Percentiles rank a stretch among this genome's conserved stretches.
These are phyloP conservation scores for Penicillium sp. DNA, from an alignment of 2,329 filamentous ascomycete species.

Conservation along the genomic window DNA sequence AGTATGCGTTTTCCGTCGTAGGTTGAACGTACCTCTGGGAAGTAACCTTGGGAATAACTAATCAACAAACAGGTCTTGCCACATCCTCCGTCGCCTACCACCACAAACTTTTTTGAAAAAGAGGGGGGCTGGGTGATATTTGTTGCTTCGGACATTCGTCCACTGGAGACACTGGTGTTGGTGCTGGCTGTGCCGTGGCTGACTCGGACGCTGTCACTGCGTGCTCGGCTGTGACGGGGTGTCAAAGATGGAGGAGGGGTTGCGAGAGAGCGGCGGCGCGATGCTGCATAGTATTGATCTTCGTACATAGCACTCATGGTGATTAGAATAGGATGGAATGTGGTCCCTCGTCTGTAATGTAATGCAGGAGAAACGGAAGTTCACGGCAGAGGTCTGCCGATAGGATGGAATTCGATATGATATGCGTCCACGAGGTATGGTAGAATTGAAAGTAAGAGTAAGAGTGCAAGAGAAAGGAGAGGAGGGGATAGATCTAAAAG, in stretches of 20 bases:
- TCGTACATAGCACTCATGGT: conserved; percentile 40
- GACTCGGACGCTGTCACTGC: conserved; percentile 62
- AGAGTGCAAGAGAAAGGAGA: conserved; percentile 5
- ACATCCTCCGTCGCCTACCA: conserved; percentile 95
- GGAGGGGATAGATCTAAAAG: conserved; percentile 14
- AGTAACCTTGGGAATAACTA: conserved; percentile 98
- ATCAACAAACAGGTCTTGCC: conserved; percentile 98
- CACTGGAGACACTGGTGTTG: conserved; percentile 69
- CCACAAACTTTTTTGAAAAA: conserved; percentile 99
- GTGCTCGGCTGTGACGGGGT: conserved; percentile 48
- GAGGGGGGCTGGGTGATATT: conserved; percentile 85
- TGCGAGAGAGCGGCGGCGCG: conserved; percentile 57
- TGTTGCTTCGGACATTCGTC: conserved; percentile 75
- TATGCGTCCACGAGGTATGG: not conserved
- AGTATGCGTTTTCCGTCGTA: not conserved
- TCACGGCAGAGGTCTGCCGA: not conserved
- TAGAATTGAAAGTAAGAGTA: not conserved
- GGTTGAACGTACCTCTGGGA: conserved; percentile 75
- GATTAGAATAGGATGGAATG: conserved; percentile 20
- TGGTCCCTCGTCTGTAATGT: conserved; percentile 15
- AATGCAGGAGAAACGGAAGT: not conserved
- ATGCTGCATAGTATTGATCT: conserved; percentile 53
- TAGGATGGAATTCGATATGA: not conserved
- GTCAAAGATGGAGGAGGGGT: conserved; percentile 43
- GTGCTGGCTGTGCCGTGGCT: conserved; percentile 92